Evolutionary conservation across 1,284 basidiomycete species (phyloP), one percentile per base, ranked within the genome.

Genomic region (Thelephora terrestris): DNA sequence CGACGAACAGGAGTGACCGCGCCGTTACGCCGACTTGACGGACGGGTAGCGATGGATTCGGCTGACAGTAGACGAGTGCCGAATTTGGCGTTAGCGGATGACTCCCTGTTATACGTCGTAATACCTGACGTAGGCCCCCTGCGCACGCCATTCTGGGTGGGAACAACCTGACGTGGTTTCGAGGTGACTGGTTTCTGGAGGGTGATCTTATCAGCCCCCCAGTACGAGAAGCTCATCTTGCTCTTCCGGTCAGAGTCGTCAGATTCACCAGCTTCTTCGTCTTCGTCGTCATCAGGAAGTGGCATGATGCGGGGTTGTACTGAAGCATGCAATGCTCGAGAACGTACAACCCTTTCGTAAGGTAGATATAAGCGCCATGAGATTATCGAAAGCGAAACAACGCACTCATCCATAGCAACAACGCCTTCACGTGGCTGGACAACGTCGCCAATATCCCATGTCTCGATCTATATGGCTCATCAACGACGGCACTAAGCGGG

Each of bases 181-280:
- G 29, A 32, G 57, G 79, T 62, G 34, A 78, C 62, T 4, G 86
- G 84, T 59, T 86, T 85, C 62, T 88, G 85, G 25, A 90, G 77
- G 1, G 87, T 90, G 57, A 90, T 76, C 64, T 87, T 87, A 69
- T 90, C 86, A 18, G 87, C 87, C 23, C 86, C 86, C 87, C 86
- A 90, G 61, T 90, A 90, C 2, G 87, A 91, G 66, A 90, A 90
- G 67, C 83, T 86, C 87, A 90, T 90, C 64, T 90, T 90, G 70
- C 82, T 85, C 69, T 89, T 90, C 63, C 81, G 77, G 61, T 90
- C 86, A 7, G 85, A 89, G 57, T 90, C 86, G 55, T 87, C 85
- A 3, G 87, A 89, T 23, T 85, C 85, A 21, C 62, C 68, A 20
- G 64, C 76, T 7, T 59, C 65, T 25, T 65, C 65, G 5, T 67